These are phyloP conservation scores for Diospyros lotus DNA, from an alignment of 148 eudicot species.

Conservation along the genomic window DNA sequence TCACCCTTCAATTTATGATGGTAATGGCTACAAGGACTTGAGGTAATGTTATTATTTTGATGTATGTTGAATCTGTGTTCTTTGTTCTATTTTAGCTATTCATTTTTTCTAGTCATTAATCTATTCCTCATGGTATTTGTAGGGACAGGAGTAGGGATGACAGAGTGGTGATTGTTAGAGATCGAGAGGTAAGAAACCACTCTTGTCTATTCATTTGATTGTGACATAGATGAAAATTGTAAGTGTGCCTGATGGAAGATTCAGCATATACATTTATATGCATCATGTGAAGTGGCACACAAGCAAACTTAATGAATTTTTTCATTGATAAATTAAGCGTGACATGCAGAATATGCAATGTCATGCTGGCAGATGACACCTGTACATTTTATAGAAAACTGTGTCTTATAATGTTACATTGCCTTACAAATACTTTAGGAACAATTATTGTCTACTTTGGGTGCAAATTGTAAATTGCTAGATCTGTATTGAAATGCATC, in stretches of 20 bases:
- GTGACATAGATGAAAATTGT: no score
- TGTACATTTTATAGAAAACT: background rate
- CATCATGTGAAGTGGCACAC: background rate
- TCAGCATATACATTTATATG: background rate
- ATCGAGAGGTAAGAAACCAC: slow-evolving; percentile 50
- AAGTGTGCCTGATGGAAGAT: background rate
- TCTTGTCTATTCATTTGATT: slow-evolving; percentile 8
- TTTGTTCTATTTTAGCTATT: background rate
- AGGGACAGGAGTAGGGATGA: slow-evolving; percentile 49
- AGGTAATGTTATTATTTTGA: slow-evolving; percentile 28
- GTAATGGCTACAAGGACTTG: slow-evolving; percentile 33
- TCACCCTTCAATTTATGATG: slow-evolving; percentile 28
- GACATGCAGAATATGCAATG: background rate
- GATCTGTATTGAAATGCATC: background rate
- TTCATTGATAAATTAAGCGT: background rate
- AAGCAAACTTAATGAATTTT: background rate
- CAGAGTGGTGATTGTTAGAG: slow-evolving; percentile 31
- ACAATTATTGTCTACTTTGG: background rate
- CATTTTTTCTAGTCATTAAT: background rate
- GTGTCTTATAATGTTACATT: background rate
- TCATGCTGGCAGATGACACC: background rate
- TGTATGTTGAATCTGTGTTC: background rate
- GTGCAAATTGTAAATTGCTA: background rate
- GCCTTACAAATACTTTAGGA: background rate
- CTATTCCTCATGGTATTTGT: slow-evolving; percentile 12